A percentile compares a stretch with the other conserved stretches of the same genome.
These are phyloP conservation scores for Phylloporus scabripes DNA, from an alignment of 768 basidiomycete genomes.

Conservation along the genomic window DNA sequence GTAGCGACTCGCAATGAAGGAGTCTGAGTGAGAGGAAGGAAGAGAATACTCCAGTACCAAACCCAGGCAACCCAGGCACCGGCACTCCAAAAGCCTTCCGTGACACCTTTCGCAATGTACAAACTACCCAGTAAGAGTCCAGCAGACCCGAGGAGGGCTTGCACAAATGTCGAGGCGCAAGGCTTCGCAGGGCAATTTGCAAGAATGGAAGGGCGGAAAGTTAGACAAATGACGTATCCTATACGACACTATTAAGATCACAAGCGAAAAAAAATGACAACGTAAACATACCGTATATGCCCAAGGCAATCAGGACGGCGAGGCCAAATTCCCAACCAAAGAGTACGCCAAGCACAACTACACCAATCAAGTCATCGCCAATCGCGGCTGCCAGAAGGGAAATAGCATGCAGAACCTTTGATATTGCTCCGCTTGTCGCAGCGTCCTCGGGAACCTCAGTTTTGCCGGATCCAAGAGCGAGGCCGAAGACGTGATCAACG, in stretches of 20 bases:
- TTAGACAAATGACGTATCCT: conserved; percentile 18
- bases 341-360: conserved; percentile 54
- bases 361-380: conserved; percentile 70
- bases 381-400: conserved; percentile 77
- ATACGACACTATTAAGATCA: neutral
- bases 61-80: conserved; percentile 28
- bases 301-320: conserved; percentile 69
- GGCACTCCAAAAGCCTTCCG: conserved; percentile 25
- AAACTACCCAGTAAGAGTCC: conserved; percentile 70
- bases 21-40: conserved; percentile 31
- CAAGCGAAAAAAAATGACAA: neutral
- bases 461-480: conserved; percentile 80
- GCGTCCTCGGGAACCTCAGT: conserved; percentile 68
- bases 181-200: conserved; percentile 2
- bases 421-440: conserved; percentile 8
- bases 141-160: conserved; percentile 75
- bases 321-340: conserved; percentile 65
- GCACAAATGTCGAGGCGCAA: conserved; percentile 36
- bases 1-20: conserved; percentile 65
- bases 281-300: conserved; percentile 55
- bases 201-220: conserved; percentile 7
- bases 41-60: conserved; percentile 27
- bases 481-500: conserved; percentile 80
- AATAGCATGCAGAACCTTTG: conserved; percentile 14
- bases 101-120: conserved; percentile 25